A percentile compares a stretch with the other conserved stretches of the same genome.
Conservation (phyloP, 2,329 filamentous ascomycete species). For the Magnaporthiopsis incrustans region DNA sequence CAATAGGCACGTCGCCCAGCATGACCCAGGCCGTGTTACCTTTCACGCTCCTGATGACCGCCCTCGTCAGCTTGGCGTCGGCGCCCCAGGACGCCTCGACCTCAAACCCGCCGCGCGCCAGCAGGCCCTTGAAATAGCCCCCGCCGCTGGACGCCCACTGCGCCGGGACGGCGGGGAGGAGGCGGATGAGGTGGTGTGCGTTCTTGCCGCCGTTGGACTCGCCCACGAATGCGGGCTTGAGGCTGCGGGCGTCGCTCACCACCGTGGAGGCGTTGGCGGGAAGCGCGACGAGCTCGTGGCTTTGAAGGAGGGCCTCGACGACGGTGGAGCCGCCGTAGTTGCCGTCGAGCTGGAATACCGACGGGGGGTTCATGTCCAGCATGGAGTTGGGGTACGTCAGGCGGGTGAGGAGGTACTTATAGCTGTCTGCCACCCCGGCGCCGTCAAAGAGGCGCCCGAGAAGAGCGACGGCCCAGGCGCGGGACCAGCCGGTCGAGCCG, state of each 20-base stretch:
- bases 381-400: slow-evolving; percentile 4
- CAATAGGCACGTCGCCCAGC: neutral
- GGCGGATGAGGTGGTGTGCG: slow-evolving; percentile 2
- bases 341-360: slow-evolving; percentile 40
- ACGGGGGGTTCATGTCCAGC: slow-evolving; percentile 24
- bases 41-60: neutral
- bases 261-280: neutral
- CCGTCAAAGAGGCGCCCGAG: slow-evolving; percentile 29
- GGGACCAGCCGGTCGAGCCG: slow-evolving; percentile 35
- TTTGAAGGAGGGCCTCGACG: slow-evolving; percentile 2
- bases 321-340: slow-evolving; percentile 32
- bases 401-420: slow-evolving; percentile 17
- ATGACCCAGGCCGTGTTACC: slow-evolving; percentile 1
- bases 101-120: slow-evolving; percentile 5
- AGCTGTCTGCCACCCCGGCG: slow-evolving; percentile 25
- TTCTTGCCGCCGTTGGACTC: neutral
- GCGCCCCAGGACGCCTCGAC: slow-evolving; percentile 3
- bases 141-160: slow-evolving; percentile 1
- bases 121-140: neutral
- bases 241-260: too few species aligned
- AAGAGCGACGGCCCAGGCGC: slow-evolving; percentile 34
- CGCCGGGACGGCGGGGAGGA: slow-evolving; percentile 1
- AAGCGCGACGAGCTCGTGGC: neutral
- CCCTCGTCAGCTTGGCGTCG: neutral
- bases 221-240: too few species aligned